Base-by-base conservation (phyloP, 495 filamentous ascomycete species). In the Cercophora newfieldiana region DNA sequence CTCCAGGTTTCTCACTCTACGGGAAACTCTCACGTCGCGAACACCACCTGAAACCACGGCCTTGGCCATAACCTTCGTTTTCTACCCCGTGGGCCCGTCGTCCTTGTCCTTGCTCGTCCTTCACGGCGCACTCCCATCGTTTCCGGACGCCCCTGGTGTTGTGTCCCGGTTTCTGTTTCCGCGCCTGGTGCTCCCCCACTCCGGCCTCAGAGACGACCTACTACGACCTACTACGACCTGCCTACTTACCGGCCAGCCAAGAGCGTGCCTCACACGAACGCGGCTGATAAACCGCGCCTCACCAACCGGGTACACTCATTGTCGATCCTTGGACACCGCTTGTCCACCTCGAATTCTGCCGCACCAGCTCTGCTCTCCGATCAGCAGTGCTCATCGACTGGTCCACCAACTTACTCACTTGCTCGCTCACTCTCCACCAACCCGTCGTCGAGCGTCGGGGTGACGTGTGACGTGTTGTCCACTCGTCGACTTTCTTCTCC, bases 281-380 rank as follows among this genome's bases (percentile, higher is more conserved):
- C 73, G 70, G 70, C 64, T 69, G 61, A 53, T 65, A 60, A 70
- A 68, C 69, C 65, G 53, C 64, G 63, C 59, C 68, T 69, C 59
- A 61, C 62, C 63, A 65, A 58, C 63, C 63, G 31, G 63, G 53
- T 59, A 25, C 55, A 21, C 55, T 60, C 56, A n/a, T 51, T 21
- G 12, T 29, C 49, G 24, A 24, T 30, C 59, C n/a, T 44, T 44
- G 37, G 37, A 44, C 18, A 57, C 58, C 25, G 24, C 57, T 18
- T 47, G 19, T 25, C 57, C 10, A 24, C 21, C 29, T 31, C 21
- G 29, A 16, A 63, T 55, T 63, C 50, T 63, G 50, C 61, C 50
- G 60, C 60, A 48, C 24, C 47, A 50, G 28, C n/a, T n/a, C n/a
- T n/a, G 30, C n/a, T 24, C 49, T 18, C 24, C 29, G 10, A 49